Conservation (phyloP, 2,329 filamentous ascomycete species). For the Dryadomyces sulphureus region DNA sequence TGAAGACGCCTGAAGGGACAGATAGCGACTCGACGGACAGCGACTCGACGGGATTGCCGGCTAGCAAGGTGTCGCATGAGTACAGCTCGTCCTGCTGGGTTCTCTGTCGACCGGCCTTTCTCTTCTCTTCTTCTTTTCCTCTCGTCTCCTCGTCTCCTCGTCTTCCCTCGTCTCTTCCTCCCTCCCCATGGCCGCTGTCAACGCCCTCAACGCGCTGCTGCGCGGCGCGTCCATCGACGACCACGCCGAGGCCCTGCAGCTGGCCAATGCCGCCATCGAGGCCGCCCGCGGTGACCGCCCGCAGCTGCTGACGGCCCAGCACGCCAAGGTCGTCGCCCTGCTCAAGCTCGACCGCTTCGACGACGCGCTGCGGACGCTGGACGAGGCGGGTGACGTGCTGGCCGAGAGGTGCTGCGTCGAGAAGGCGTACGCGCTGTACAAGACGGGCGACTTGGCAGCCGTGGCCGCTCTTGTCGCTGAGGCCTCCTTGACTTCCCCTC, state of each 20-base stretch:
- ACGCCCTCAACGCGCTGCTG: constrained; percentile 38
- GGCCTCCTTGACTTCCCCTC: neutral
- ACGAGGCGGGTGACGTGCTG: constrained; percentile 45
- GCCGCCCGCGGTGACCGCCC: constrained; percentile 35
- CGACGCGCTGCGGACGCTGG: constrained; percentile 56
- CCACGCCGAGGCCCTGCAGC: constrained; percentile 57
- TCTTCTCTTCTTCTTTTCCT: neutral
- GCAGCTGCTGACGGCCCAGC: constrained; percentile 36
- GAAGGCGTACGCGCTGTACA: constrained; percentile 73
- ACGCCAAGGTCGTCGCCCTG: constrained; percentile 58
- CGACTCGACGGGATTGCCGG: too few species aligned
- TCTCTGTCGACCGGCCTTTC: neutral
- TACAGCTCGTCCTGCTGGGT: neutral
- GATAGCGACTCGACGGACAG: neutral
- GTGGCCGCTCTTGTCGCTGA: constrained; percentile 29
- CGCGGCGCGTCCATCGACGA: constrained; percentile 45
- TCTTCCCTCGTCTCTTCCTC: neutral
- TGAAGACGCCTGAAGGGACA: too few species aligned
- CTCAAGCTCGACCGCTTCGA: constrained; percentile 72
- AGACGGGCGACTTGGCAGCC: constrained; percentile 52
- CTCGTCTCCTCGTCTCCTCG: neutral
- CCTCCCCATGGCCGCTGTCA: constrained; percentile 22
- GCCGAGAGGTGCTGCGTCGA: constrained; percentile 50
- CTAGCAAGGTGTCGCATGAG: neutral
- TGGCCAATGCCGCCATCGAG: constrained; percentile 46